Percentiles rank a stretch among this genome's conserved stretches.
phyloP scores from a whole-genome alignment of 2,329 filamentous ascomycete genomes.

The Cytospora schulzeri region DNA sequence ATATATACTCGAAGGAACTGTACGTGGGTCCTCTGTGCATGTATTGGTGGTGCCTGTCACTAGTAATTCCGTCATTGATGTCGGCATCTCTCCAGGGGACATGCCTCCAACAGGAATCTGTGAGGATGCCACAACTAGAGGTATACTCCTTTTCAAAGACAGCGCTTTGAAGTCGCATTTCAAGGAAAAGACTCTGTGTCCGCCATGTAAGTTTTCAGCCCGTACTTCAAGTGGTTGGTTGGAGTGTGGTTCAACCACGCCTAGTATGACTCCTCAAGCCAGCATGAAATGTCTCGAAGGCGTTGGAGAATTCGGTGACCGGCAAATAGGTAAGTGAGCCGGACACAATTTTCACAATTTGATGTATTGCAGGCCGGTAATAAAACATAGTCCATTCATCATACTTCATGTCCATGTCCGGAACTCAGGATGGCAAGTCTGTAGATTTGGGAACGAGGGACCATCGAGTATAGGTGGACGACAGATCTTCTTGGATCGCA shows the following conservation, averaged over 20 bases:
- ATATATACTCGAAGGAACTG: too few relatives aligned
- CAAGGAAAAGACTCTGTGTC: too few relatives aligned
- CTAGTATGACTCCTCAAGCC: neutral
- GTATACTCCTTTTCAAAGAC: neutral
- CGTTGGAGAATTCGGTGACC: neutral
- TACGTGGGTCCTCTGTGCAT: too few relatives aligned
- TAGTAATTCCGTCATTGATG: too few relatives aligned
- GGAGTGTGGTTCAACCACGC: neutral
- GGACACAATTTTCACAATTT: neutral
- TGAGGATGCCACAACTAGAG: too few relatives aligned
- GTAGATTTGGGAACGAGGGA: too few relatives aligned
- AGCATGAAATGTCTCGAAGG: neutral
- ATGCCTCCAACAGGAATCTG: too few relatives aligned
- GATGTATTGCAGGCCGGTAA: neutral
- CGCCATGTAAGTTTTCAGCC: too few relatives aligned
- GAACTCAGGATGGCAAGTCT: conserved; percentile 3
- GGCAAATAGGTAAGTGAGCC: neutral
- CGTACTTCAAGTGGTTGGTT: neutral
- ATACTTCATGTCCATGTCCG: neutral
- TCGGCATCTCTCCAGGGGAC: too few relatives aligned
- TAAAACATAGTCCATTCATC: neutral
- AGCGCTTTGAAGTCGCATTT: neutral
- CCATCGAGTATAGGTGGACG: too few relatives aligned
- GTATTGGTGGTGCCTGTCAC: too few relatives aligned
- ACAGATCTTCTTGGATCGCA: neutral